Base-by-base conservation (phyloP, 2,329 filamentous ascomycete species). In the Colletotrichum sansevieriae region DNA sequence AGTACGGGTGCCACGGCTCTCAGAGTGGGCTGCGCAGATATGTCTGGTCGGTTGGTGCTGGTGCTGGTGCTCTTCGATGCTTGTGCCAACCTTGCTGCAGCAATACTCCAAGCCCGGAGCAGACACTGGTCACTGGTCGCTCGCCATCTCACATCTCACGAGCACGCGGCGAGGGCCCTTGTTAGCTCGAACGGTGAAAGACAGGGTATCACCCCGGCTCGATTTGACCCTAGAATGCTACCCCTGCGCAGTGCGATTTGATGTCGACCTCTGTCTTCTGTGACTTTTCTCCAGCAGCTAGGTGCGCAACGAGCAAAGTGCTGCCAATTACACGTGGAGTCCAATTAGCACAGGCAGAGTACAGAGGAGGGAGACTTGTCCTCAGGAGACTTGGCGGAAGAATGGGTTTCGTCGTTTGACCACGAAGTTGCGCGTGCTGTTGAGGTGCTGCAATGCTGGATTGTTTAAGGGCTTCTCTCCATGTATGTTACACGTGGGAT, bases 111-210 rank as follows among this genome's bases (percentile, higher is more conserved):
- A 22, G n/a, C 61, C 57, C 33, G 29, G 39, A 25, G 25, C 4
- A 25, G 25, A 25, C 4, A 25, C 25, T 25, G 22, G 4, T 4
- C 4, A 22, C 18, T 18, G 22, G 25, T 61, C 46, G 20, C 56
- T 61, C 46, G 58, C 46, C 33, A 41, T 44, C 10, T 29, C 52
- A 37, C 25, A 25, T 25, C 25, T 25, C 4, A 25, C 25, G 63
- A 51, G 35, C 43, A 25, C 39, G 49, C 37, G 39, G 46, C 39
- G 47, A 46, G 11, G 37, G n/a, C 18, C 61, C 65, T 65, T 68
- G 65, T 47, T 68, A 60, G 65, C 37, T 25, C 29, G 54, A 55
- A 65, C 41, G 65, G 65, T 68, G 61, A 55, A 46, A 2, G 62
- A 47, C 65, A 68, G 61, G 65, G 54, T 5, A 15, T 18, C 10